Base-by-base conservation (phyloP, 2,329 filamentous ascomycete genomes). In the Tricladium varicosporioides region DNA sequence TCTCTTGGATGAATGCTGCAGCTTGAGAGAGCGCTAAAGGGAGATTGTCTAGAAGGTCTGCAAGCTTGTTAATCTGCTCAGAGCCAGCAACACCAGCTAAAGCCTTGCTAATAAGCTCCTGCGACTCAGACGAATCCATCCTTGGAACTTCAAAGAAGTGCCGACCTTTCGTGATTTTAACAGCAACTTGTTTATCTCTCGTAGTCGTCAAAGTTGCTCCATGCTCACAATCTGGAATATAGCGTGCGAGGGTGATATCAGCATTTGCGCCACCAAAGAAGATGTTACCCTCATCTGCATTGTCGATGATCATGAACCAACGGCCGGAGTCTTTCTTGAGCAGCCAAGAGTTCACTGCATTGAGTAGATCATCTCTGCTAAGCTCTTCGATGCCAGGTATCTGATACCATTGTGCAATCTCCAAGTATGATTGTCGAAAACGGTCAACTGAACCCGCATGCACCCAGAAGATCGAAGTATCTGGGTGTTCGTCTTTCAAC, bases 251-350 rank as follows among this genome's bases (percentile, higher is more conserved):
- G n/a, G n/a, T n/a, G n/a, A n/a, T n/a, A n/a, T n/a, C n/a, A n/a
- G n/a, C n/a, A n/a, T n/a, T n/a, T n/a, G n/a, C n/a, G n/a, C n/a
- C n/a, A n/a, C n/a, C 42, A n/a, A 45, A 9, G 5, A 8, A 53
- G n/a, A 47, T 48, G 14, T 57, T 40, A 7, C 10, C 1, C 57
- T 73, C 62, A 51, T 74, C 69, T 42, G 67, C 68, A 48, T 68
- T 73, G 36, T 75, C 72, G 3, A 75, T 58, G 19, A 75, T 51
- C 36, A 74, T 62, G 3, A 68, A 18, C 72, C 71, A 75, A 7
- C 8, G n/a, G 7, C 42, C 42, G 16, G 9, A 5, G 16, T 45
- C 7, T 18, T 45, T n/a, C 9, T 45, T n/a, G n/a, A 8, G 5
- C 16, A 45, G 16, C 42, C 42, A 45, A n/a, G 9, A 7, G 16